Conservation (phyloP, 768 basidiomycete genomes). For the Podaxis sp. region DNA sequence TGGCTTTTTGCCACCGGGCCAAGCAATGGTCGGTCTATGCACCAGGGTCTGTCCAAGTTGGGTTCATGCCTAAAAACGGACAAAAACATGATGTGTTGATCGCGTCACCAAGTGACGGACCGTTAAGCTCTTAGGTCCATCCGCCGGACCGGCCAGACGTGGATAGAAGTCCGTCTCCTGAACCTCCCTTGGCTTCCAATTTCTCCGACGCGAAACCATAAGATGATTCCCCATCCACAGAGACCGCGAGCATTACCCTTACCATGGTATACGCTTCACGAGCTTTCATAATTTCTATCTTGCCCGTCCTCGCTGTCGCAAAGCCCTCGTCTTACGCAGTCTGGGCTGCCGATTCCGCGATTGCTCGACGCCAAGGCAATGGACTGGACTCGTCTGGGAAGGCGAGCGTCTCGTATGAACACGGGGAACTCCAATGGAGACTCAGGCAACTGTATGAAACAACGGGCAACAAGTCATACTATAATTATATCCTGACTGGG, state of each 20-base stretch:
- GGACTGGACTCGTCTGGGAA: constrained; percentile 33
- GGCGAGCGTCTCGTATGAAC: constrained; percentile 39
- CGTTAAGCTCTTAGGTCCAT: too few relatives aligned
- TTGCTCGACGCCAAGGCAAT: constrained; percentile 43
- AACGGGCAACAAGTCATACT: constrained; percentile 42
- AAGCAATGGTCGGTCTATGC: too few relatives aligned
- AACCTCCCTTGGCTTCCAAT: neutral
- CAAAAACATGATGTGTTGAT: too few relatives aligned
- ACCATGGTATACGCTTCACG: neutral
- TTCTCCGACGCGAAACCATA: constrained; percentile 7
- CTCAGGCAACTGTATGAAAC: constrained; percentile 37
- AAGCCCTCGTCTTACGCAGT: constrained; percentile 39
- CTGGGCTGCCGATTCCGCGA: constrained; percentile 48
- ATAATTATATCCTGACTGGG: constrained; percentile 38
- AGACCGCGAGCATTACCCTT: too few relatives aligned
- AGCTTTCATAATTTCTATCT: neutral
- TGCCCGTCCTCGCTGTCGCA: constrained; percentile 16
- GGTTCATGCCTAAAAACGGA: too few relatives aligned
- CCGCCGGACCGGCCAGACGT: neutral
- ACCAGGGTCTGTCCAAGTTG: too few relatives aligned
- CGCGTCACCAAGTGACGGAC: too few relatives aligned
- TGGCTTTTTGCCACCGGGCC: too few relatives aligned
- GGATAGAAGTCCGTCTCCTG: neutral
- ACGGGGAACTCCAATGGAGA: constrained; percentile 40
- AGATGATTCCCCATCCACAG: neutral